Conservation (phyloP, 208 protist genomes). For the Trypanosoma congolense region DNA sequence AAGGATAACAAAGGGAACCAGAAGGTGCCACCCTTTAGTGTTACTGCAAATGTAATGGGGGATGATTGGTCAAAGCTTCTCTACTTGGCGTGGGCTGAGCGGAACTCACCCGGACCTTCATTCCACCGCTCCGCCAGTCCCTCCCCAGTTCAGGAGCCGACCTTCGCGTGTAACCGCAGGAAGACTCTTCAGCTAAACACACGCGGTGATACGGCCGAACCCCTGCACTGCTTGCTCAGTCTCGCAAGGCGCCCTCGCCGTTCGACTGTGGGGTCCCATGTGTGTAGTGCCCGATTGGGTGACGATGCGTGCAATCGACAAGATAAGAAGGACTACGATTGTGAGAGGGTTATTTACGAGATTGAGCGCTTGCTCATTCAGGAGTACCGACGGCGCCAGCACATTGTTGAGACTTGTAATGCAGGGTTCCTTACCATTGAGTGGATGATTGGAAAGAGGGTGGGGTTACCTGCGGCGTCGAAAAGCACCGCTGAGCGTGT, state of each 20-base stretch:
- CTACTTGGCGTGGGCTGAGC: not conserved
- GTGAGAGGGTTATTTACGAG: constrained; percentile 26
- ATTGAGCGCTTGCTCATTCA: constrained; percentile 49
- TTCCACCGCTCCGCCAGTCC: not conserved
- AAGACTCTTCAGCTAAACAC: not conserved
- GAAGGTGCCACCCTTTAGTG: not conserved
- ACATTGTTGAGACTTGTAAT: constrained; percentile 15
- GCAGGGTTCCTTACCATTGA: constrained; percentile 10
- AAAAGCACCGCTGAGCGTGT: not conserved
- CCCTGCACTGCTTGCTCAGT: not conserved
- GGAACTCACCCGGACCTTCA: not conserved
- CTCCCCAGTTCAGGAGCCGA: not conserved
- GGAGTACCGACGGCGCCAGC: constrained; percentile 31
- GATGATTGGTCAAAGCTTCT: not conserved
- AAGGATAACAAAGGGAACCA: not conserved
- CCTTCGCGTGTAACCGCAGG: not conserved
- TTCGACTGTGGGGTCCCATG: not conserved
- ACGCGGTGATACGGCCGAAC: not conserved
- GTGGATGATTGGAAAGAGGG: constrained; percentile 12
- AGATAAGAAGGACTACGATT: not conserved
- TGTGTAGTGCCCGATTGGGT: not conserved
- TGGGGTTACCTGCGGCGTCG: not conserved
- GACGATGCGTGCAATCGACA: not conserved
- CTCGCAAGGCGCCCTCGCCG: too few species aligned
- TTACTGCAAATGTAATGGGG: not conserved